phyloP scores from a whole-genome alignment of 2,329 filamentous ascomycete species.

The Stachybotrys echinatus region DNA sequence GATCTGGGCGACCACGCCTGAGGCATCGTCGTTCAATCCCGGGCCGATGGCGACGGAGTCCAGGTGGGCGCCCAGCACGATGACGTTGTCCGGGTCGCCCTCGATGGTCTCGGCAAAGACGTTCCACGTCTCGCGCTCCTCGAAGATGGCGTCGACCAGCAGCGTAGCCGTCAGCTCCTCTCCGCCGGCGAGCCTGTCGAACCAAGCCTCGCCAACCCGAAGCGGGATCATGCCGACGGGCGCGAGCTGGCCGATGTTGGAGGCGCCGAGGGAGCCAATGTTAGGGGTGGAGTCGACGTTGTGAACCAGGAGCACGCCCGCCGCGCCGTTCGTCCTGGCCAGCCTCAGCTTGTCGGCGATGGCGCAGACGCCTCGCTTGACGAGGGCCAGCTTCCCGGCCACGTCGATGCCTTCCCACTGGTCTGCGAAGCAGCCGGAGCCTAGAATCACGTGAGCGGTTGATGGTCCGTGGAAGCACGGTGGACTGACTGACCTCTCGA shows the following conservation, averaged over 20 bases:
- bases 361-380: conserved; percentile 36
- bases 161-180: conserved; percentile 28
- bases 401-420: conserved; percentile 34
- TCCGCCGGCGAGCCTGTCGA: conserved; percentile 21
- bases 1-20: conserved; percentile 28
- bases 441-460: background rate
- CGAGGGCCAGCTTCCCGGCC: conserved; percentile 32
- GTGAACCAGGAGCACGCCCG: conserved; percentile 55
- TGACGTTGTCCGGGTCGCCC: conserved; percentile 34
- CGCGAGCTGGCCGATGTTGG: conserved; percentile 27
- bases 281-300: conserved; percentile 51
- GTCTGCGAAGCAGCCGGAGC: conserved; percentile 29
- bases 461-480: background rate
- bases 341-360: conserved; percentile 33
- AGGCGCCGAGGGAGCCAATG: conserved; percentile 18
- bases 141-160: conserved; percentile 29
- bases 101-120: conserved; percentile 37
- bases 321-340: conserved; percentile 27
- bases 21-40: conserved; percentile 36
- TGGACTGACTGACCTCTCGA: conserved; percentile 7
- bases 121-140: conserved; percentile 32
- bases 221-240: conserved; percentile 30
- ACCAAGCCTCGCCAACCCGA: conserved; percentile 30
- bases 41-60: conserved; percentile 33
- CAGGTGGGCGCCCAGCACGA: conserved; percentile 36